Conservation (phyloP, 2,329 filamentous ascomycete genomes). For the Periglandula ipomoeae region DNA sequence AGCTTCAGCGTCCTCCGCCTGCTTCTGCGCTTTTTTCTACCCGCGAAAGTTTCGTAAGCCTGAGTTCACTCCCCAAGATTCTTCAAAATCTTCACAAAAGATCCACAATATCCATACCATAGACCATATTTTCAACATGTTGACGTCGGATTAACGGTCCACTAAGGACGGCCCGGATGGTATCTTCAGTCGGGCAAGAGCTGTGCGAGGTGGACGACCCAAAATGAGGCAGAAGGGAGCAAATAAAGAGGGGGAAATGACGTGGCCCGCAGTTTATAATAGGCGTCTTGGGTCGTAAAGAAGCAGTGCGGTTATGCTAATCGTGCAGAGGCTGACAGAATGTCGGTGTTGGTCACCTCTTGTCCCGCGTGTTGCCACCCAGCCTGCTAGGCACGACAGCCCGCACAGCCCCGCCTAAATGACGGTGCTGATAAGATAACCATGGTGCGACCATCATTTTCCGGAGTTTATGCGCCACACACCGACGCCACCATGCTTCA, state of each 20-base stretch:
- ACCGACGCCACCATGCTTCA: too few relatives aligned
- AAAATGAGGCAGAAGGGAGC: too few relatives aligned
- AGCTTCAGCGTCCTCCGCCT: slow-evolving; percentile 74
- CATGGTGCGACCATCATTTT: background rate
- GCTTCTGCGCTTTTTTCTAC: slow-evolving; percentile 93
- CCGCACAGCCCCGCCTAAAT: slow-evolving; percentile 3
- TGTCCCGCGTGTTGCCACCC: slow-evolving; percentile 1
- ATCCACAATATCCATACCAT: slow-evolving; percentile 56
- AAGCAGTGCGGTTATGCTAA: background rate
- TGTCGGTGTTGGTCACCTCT: background rate
- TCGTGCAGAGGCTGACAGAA: background rate
- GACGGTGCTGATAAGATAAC: slow-evolving; percentile 13
- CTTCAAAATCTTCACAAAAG: background rate
- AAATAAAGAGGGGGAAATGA: background rate
- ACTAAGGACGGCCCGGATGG: background rate
- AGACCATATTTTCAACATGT: slow-evolving; percentile 99
- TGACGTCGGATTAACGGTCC: slow-evolving; percentile 24
- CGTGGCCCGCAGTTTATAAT: background rate
- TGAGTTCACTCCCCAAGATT: too few relatives aligned
- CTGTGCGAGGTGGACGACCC: too few relatives aligned
- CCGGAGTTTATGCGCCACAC: slow-evolving; percentile 13
- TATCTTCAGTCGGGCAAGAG: background rate
- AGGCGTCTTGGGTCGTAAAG: background rate
- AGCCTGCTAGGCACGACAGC: background rate
- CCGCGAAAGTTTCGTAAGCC: slow-evolving; percentile 10